Evolutionary conservation across 169 alveolate species (phyloP).

Genomic region (Eimeria tenella): DNA sequence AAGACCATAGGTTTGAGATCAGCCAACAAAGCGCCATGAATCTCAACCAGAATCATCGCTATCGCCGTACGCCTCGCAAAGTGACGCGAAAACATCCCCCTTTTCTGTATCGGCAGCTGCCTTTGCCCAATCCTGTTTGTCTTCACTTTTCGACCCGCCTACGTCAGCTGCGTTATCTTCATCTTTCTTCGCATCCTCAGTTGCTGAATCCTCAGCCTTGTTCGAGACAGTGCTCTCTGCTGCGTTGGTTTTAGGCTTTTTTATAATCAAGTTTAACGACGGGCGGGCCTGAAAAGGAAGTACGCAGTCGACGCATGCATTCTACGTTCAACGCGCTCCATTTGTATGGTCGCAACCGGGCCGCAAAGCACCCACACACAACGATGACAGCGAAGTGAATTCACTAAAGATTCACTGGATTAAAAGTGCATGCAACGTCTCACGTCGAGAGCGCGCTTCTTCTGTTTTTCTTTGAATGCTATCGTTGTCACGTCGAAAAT

Average conservation of each 20-base stretch:
- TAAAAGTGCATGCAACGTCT: background rate
- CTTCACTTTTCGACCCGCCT: background rate
- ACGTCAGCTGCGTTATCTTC: background rate
- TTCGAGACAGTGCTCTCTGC: background rate
- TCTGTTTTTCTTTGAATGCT: conserved; percentile 23
- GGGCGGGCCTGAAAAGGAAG: background rate
- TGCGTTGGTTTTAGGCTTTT: background rate
- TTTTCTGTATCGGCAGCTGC: background rate
- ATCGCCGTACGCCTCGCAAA: conserved; percentile 58
- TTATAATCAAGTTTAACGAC: background rate
- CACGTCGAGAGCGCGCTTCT: conserved; percentile 18
- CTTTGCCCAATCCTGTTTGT: background rate
- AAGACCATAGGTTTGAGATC: background rate
- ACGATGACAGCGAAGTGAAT: background rate
- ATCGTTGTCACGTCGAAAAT: conserved; percentile 35
- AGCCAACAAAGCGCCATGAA: background rate
- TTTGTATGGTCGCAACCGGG: too few species aligned
- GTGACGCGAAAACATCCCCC: conserved; percentile 9
- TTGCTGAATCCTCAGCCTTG: background rate
- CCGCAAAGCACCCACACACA: too few species aligned
- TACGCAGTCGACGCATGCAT: background rate
- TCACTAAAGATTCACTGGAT: background rate
- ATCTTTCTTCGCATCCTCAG: background rate
- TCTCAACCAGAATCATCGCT: conserved; percentile 36
- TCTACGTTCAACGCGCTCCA: background rate